Evolutionary conservation across 73 alveolate species (phyloP), one percentile per base, ranked within the genome.

Genomic region (Tetrahymena borealis): DNA sequence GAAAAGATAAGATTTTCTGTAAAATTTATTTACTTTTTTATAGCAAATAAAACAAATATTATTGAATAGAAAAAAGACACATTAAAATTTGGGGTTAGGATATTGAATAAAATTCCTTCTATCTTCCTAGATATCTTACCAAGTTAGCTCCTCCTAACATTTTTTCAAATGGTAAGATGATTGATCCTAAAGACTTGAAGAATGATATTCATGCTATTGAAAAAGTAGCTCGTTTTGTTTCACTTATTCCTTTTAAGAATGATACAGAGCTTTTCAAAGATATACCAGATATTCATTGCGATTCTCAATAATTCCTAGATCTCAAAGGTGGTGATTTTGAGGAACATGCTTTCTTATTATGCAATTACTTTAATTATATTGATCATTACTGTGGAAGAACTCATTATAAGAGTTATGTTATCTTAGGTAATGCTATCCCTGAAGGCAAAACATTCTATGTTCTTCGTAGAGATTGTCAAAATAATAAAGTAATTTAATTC

Each of bases 361-460:
- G 99, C 93, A 97, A 98, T 95, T 99, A 97, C 93, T 99, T 99
- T 91, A 98, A 98, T 95, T 98, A 97, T 94, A 97, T 98, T 33
- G 99, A 99, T 96, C 28, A 60, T 28, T 60, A 60, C 10, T 24
- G 85, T 20, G 96, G 93, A 36, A 95, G 96, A 90, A 95, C 96
- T 7, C 96, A 96, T 32, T 94, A 96, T 38, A 96, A 97, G 60
- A 97, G 98, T 91, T 99, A 98, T 96, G 94, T 99, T 24, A 96
- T 97, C 12, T 60, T 99, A 28, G 99, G 99, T n/a, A 97, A 95
- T 85, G 99, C 99, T n/a, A 97, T 97, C 42, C 99, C 99, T 16
- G 99, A 99, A 94, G 99, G 99, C 35, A 97, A 97, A 78, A 98
- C 99, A 9, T 95, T 97, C 18, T 99, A 99, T 96, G 99, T 99